These are phyloP conservation scores for Tubosaeta brunneosetosa DNA, from an alignment of 768 basidiomycete genomes.

Conservation along the genomic window DNA sequence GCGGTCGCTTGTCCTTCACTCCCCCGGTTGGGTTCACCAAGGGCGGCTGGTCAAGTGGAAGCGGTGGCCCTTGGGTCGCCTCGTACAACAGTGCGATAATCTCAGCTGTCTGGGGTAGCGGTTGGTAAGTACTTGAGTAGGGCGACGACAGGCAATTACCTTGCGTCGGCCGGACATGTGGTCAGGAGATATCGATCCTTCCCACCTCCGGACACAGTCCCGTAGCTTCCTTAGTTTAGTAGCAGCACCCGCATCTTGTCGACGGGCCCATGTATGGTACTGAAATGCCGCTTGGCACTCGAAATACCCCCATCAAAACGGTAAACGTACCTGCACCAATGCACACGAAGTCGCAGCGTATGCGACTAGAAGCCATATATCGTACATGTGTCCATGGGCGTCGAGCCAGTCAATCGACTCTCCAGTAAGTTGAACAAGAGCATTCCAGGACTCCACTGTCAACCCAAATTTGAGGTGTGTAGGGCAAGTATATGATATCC, in stretches of 20 bases:
- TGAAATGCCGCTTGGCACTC: constrained; percentile 28
- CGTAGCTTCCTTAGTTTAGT: constrained; percentile 72
- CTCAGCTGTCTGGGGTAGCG: constrained; percentile 66
- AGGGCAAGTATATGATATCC: constrained; percentile 90
- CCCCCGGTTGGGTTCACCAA: constrained; percentile 78
- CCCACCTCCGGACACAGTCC: constrained; percentile 86
- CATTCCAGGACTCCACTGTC: constrained; percentile 75
- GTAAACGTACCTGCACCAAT: constrained; percentile 70
- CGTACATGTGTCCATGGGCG: constrained; percentile 72
- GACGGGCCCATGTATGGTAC: constrained; percentile 92
- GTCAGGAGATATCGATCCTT: constrained; percentile 78
- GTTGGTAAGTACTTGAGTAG: background rate
- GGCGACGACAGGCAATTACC: constrained; percentile 37
- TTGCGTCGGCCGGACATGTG: constrained; percentile 94
- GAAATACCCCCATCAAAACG: background rate
- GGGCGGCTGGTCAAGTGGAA: constrained; percentile 50
- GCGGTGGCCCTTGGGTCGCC: constrained; percentile 79
- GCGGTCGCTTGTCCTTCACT: constrained; percentile 51
- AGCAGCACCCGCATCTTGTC: constrained; percentile 72
- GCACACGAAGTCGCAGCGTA: constrained; percentile 88
- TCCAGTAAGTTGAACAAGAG: constrained; percentile 65
- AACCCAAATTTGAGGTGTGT: constrained; percentile 83
- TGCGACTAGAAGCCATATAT: constrained; percentile 81
- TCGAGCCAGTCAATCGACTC: constrained; percentile 91
- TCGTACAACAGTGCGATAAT: constrained; percentile 90